Conservation (phyloP, 495 filamentous ascomycete species). For the Neurospora sp. region DNA sequence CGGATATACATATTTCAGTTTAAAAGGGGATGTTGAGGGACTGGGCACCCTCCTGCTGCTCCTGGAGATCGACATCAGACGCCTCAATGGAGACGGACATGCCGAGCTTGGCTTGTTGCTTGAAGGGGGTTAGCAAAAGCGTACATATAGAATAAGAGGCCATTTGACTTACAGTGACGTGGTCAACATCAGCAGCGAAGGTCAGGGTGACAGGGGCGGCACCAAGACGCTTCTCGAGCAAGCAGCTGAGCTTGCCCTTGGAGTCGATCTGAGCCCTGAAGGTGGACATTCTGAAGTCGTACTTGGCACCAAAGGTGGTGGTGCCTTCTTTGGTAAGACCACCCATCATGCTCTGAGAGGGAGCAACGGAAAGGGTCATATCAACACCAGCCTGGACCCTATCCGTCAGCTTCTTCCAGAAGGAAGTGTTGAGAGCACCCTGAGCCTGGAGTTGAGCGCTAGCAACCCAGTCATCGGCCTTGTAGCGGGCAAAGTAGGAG, state of each 20-base stretch:
- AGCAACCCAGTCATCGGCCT: constrained; percentile 80
- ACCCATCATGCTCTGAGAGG: constrained; percentile 58
- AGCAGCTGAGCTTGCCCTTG: constrained; percentile 80
- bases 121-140: constrained; percentile 14
- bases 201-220: constrained; percentile 82
- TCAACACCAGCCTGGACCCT: constrained; percentile 94
- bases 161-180: constrained; percentile 65
- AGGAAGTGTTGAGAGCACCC: constrained; percentile 80
- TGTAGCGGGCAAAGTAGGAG: constrained; percentile 85
- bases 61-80: constrained; percentile 79
- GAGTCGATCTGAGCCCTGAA: constrained; percentile 95
- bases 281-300: constrained; percentile 90
- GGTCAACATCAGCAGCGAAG: constrained; percentile 96
- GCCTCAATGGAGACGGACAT: constrained; percentile 91
- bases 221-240: constrained; percentile 83
- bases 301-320: constrained; percentile 89
- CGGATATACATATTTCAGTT: constrained; percentile 9
- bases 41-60: constrained; percentile 63
- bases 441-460: constrained; percentile 74
- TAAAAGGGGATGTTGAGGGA: constrained; percentile 49
- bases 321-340: constrained; percentile 70
- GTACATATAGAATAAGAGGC: neutral
- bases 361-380: constrained; percentile 76
- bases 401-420: constrained; percentile 90
- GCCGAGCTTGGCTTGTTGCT: constrained; percentile 94